phyloP scores from a whole-genome alignment of 108 stramenopile genomes.

The Hondaea fermentalgiana region DNA sequence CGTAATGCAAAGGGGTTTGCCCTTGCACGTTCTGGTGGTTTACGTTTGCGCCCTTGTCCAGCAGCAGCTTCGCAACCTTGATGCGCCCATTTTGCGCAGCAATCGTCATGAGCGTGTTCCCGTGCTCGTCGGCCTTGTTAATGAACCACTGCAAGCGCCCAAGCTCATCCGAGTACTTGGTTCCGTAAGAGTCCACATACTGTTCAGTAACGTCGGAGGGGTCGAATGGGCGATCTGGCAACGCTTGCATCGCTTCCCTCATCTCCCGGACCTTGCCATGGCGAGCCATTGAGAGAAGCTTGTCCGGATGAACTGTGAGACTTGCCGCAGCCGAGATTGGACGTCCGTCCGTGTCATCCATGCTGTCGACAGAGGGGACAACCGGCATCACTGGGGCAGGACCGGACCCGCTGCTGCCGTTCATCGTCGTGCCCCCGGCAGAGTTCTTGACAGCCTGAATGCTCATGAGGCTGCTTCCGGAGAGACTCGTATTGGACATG shows the following conservation, averaged over 20 bases:
- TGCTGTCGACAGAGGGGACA: background rate
- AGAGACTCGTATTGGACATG: background rate
- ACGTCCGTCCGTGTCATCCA: background rate
- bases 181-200: slow-evolving; percentile 61
- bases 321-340: background rate
- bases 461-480: background rate
- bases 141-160: slow-evolving; percentile 60
- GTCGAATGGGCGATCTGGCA: slow-evolving; percentile 56
- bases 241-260: slow-evolving; percentile 53
- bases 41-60: slow-evolving; percentile 69
- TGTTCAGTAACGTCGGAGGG: slow-evolving; percentile 41
- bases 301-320: background rate
- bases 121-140: slow-evolving; percentile 66
- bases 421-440: background rate
- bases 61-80: slow-evolving; percentile 55
- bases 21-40: slow-evolving; percentile 75
- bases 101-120: slow-evolving; percentile 64
- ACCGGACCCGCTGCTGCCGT: background rate
- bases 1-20: slow-evolving; percentile 70
- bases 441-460: background rate
- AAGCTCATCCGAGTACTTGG: slow-evolving; percentile 58
- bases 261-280: slow-evolving; percentile 61
- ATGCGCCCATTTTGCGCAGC: slow-evolving; percentile 68
- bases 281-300: slow-evolving; percentile 43
- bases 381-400: background rate